Base-by-base conservation (phyloP, 2,329 filamentous ascomycete species). In the Thyridium curvatum region DNA sequence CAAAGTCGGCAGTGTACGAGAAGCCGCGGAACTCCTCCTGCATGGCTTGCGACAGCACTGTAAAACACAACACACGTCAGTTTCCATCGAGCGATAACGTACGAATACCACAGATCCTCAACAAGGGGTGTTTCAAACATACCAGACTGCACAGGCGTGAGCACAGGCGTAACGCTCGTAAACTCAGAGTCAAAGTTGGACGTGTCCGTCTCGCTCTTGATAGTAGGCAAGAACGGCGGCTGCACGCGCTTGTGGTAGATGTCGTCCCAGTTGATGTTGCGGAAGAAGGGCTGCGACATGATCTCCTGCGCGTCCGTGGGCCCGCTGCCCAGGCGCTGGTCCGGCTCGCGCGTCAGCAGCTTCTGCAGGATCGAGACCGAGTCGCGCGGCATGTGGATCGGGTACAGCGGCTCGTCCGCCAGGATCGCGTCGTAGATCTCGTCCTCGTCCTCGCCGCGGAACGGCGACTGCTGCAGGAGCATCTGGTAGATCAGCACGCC, bases 151-250 rank as follows among this genome's bases (percentile, higher is more conserved):
- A 98, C 93, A 37, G 93, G 93, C 21, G 93, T 98, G 50, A 98
- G 74, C 41, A 98, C 93, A 2, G 93, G 93, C 32, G 93, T 98
- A 39, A 98, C 93, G 57, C 91, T 97, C 1, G 93, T 98, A 60
- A 98, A 98, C 61, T 98, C 93, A 34, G 86, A 88, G 60, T 98
- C 93, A 62, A 98, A 98, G 68, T 98, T 98, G 73, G 90, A 96
- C n/a, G 93, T 98, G 68, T 98, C 93, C 32, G 93, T 96, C 8
- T 90, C 78, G 59, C 78, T 94, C 65, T 85, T 93, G 54, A 98
- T 94, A 30, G 79, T 79, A 14, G 93, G 93, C 62, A 90, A 64
- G 69, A 96, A 97, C 1, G 93, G 93, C 39, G 93, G 85, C 38
- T 82, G 77, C 15, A 96, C 80, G 29, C 88, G 79, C 78, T 97